A percentile compares a stretch with the other conserved stretches of the same genome.
phyloP scores from a whole-genome alignment of 257 asterid genomes.

The Lycium ferocissimum region DNA sequence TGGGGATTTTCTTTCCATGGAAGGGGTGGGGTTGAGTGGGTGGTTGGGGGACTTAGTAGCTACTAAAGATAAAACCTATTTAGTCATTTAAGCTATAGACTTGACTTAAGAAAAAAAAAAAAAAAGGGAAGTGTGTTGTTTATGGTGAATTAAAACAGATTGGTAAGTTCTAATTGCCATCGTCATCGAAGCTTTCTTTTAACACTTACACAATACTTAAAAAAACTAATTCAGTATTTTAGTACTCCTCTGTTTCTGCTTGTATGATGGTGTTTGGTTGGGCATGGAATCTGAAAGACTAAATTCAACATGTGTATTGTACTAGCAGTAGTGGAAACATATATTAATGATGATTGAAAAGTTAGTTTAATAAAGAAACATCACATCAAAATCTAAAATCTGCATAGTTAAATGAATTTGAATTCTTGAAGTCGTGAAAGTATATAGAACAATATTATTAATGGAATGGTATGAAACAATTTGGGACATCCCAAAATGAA shows the following conservation, averaged over 20 bases:
- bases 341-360: background rate
- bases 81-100: background rate
- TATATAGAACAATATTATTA: background rate
- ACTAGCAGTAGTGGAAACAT: background rate
- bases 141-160: background rate
- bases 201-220: background rate
- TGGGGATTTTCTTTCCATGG: background rate
- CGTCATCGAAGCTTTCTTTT: background rate
- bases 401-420: background rate
- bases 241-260: background rate
- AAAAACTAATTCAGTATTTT: background rate
- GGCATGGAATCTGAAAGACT: background rate
- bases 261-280: background rate
- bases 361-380: background rate
- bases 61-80: background rate
- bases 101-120: background rate
- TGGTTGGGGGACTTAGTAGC: background rate
- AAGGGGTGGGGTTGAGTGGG: background rate
- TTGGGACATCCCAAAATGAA: background rate
- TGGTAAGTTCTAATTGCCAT: background rate
- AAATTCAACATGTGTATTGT: conserved; percentile 7
- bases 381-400: background rate
- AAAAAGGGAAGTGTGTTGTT: background rate
- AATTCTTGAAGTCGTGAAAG: background rate
- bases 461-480: too few species aligned